phyloP scores from a whole-genome alignment of 148 eudicot genomes.

The Nepenthes gracilis region DNA sequence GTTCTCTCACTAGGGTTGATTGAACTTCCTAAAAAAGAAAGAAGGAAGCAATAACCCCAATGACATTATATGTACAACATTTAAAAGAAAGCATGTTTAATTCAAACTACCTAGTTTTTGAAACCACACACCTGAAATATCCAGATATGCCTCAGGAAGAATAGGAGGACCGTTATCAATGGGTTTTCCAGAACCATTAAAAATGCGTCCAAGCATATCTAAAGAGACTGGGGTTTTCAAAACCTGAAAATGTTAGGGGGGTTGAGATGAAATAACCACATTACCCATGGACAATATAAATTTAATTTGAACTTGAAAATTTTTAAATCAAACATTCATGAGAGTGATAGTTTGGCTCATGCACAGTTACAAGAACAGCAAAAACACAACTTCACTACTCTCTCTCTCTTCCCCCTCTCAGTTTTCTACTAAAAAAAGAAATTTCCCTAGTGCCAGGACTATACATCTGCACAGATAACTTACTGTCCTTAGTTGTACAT shows the following conservation, averaged over 20 bases:
- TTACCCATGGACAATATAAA: background rate
- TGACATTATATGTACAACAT: background rate
- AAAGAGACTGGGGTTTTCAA: constrained; percentile 69
- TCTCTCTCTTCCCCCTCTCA: too few relatives aligned
- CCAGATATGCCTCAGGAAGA: constrained; percentile 72
- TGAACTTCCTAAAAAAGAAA: constrained; percentile 48
- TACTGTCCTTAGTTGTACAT: too few relatives aligned
- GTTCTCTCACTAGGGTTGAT: constrained; percentile 77
- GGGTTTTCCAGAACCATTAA: constrained; percentile 80
- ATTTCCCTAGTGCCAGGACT: background rate
- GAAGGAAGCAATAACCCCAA: background rate
- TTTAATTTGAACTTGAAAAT: background rate
- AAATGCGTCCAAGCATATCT: constrained; percentile 84
- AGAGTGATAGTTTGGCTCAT: too few relatives aligned
- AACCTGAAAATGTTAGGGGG: constrained; percentile 28
- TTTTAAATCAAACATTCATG: background rate
- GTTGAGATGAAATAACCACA: background rate
- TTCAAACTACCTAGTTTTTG: background rate
- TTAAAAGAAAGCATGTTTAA: background rate
- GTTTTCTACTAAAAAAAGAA: background rate
- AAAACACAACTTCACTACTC: too few relatives aligned
- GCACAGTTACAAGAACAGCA: too few relatives aligned
- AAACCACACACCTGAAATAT: constrained; percentile 47
- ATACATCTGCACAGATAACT: too few relatives aligned
- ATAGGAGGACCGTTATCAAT: constrained; percentile 81